Percentiles rank a stretch among this genome's conserved stretches.
phyloP scores from a whole-genome alignment of 352 stramenopile genomes.

The Pythium dissimile region DNA sequence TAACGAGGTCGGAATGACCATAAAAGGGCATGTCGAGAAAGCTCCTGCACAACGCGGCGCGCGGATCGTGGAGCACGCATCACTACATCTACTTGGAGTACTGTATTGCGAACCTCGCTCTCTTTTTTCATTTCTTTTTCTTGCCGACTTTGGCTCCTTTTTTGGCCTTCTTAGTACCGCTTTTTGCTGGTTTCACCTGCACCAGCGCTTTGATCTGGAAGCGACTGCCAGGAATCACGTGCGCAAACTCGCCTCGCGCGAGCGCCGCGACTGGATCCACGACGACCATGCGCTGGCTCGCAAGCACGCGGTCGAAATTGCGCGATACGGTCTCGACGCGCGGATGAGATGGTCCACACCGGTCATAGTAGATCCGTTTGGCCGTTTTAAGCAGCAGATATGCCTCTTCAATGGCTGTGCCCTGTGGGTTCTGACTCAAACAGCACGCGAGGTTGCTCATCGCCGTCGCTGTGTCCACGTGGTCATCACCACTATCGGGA shows the following conservation, averaged over 20 bases:
- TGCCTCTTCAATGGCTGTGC: conserved; percentile 40
- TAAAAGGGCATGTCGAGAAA: too few species aligned
- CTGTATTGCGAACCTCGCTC: too few species aligned
- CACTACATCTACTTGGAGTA: too few species aligned
- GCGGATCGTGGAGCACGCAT: too few species aligned
- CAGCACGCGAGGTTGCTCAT: conserved; percentile 81
- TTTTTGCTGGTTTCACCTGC: conserved; percentile 20
- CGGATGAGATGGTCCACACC: conserved; percentile 40
- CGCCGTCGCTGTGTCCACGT: conserved; percentile 60
- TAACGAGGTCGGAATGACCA: too few species aligned
- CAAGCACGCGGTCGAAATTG: conserved; percentile 45
- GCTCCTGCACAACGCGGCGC: too few species aligned
- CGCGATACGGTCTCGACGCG: conserved; percentile 39
- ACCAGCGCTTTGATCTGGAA: conserved; percentile 72
- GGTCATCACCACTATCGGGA: conserved; percentile 21
- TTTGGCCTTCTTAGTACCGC: conserved; percentile 31
- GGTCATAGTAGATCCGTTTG: conserved; percentile 40
- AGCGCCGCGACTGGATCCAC: conserved; percentile 39
- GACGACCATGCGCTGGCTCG: conserved; percentile 39
- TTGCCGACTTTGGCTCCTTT: conserved; percentile 19
- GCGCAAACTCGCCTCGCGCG: conserved; percentile 47
- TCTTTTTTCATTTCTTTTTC: conserved; percentile 40
- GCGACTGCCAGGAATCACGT: conserved; percentile 57
- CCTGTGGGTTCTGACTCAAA: conserved; percentile 35
- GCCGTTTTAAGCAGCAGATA: conserved; percentile 57